Evolutionary conservation across 768 basidiomycete species (phyloP).

Genomic region (Leccinum truebloodii): DNA sequence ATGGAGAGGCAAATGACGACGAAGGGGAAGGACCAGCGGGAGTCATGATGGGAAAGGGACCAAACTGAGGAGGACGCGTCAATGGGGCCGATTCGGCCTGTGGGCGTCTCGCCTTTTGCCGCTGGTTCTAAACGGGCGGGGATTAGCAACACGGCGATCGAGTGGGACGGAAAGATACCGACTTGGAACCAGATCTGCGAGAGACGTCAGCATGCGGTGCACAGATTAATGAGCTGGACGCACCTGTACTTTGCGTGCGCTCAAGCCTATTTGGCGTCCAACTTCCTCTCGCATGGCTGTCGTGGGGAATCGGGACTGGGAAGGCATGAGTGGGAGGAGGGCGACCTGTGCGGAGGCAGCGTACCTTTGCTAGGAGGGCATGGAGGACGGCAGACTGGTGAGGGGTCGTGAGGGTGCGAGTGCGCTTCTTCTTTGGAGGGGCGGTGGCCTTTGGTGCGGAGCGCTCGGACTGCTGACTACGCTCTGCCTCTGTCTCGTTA

Average conservation of each 20-base stretch:
- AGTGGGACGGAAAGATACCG: conserved; percentile 3
- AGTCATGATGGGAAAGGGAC: conserved; percentile 54
- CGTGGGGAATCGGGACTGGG: conserved; percentile 84
- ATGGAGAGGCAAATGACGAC: conserved; percentile 16
- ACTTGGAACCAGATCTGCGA: conserved; percentile 89
- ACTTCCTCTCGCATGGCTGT: conserved; percentile 88
- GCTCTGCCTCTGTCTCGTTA: conserved; percentile 53
- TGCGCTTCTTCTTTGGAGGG: conserved; percentile 62
- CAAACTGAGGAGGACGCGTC: conserved; percentile 60
- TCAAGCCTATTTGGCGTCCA: conserved; percentile 83
- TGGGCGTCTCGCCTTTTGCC: conserved; percentile 83
- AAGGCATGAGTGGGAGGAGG: background rate
- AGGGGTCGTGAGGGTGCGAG: conserved; percentile 84
- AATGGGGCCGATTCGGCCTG: conserved; percentile 57
- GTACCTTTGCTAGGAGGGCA: conserved; percentile 82
- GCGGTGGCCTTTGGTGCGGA: conserved; percentile 33
- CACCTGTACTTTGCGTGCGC: conserved; percentile 89
- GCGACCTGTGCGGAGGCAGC: background rate
- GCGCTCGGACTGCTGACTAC: conserved; percentile 42
- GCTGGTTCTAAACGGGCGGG: conserved; percentile 64
- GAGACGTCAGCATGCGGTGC: conserved; percentile 14
- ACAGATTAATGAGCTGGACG: conserved; percentile 30
- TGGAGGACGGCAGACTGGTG: conserved; percentile 89
- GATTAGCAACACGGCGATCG: conserved; percentile 11
- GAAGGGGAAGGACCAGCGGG: conserved; percentile 32